Evolutionary conservation across 2,329 filamentous ascomycete species (phyloP).

Genomic region (Calcarisporium arbuscula): DNA sequence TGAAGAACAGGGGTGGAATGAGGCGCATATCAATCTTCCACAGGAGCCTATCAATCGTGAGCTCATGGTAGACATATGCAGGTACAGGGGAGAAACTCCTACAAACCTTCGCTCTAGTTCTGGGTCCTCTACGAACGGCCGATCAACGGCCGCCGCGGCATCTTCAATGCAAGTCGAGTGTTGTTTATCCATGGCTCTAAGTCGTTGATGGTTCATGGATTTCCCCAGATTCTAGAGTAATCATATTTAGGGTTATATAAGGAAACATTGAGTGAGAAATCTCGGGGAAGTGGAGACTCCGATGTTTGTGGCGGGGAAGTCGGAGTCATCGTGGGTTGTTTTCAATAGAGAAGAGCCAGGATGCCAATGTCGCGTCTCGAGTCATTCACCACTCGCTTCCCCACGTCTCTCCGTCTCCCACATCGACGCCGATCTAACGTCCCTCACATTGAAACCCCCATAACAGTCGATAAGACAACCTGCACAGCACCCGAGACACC

Average conservation of each 20-base stretch:
- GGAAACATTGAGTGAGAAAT: too few species aligned
- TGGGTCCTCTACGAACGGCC: conserved; percentile 1
- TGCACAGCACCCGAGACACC: neutral
- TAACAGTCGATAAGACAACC: too few species aligned
- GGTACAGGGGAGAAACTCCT: neutral
- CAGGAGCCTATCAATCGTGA: conserved; percentile 1
- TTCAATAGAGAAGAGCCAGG: too few species aligned
- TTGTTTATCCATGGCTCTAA: neutral
- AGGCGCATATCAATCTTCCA: conserved; percentile 4
- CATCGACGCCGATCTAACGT: too few species aligned
- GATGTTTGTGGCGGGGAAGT: too few species aligned
- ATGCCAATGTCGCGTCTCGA: too few species aligned
- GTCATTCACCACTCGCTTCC: too few species aligned
- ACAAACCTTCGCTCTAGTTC: conserved; percentile 3
- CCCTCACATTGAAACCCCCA: too few species aligned
- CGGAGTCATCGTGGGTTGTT: too few species aligned
- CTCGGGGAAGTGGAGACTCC: too few species aligned
- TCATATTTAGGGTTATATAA: neutral
- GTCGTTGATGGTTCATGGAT: neutral
- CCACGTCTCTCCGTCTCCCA: too few species aligned
- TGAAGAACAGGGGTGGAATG: conserved; percentile 3
- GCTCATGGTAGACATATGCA: neutral
- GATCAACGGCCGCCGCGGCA: neutral
- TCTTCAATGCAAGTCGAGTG: conserved; percentile 1
- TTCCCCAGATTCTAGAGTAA: neutral